A percentile compares a stretch with the other conserved stretches of the same genome.
Evolutionary conservation across 805 yeast genomes (phyloP).

Genomic region (Huiozyma naganishii): DNA sequence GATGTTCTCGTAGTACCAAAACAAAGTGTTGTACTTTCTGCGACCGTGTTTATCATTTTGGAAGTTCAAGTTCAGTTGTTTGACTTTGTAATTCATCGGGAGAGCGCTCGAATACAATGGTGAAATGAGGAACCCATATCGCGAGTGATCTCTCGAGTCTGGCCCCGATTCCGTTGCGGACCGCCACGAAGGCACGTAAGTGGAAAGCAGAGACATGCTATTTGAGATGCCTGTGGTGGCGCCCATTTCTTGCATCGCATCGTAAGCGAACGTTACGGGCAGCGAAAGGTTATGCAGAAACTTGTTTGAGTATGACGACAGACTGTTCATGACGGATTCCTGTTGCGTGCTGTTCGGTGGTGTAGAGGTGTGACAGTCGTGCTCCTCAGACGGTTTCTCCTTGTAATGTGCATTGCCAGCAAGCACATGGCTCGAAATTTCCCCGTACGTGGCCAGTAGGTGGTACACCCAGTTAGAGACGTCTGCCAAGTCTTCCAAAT

Average conservation of each 20-base stretch:
- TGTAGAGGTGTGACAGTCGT: not conserved
- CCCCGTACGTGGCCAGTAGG: constrained; percentile 18
- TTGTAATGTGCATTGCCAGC: constrained; percentile 21
- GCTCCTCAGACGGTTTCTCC: constrained; percentile 9
- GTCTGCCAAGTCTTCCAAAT: constrained; percentile 14
- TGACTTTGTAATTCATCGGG: constrained; percentile 19
- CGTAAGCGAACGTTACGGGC: constrained; percentile 26
- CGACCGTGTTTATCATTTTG: constrained; percentile 4
- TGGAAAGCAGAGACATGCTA: constrained; percentile 21
- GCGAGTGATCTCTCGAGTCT: not conserved
- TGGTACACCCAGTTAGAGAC: constrained; percentile 27
- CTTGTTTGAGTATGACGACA: constrained; percentile 6
- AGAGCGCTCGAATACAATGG: constrained; percentile 16
- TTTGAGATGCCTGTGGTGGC: constrained; percentile 24
- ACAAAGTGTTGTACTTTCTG: constrained; percentile 13
- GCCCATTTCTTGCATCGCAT: constrained; percentile 28
- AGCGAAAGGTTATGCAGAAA: constrained; percentile 22
- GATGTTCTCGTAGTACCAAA: constrained; percentile 24
- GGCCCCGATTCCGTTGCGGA: not conserved
- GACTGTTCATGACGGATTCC: not conserved
- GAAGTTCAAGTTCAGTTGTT: constrained; percentile 12
- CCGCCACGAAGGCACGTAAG: constrained; percentile 20
- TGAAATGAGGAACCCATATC: constrained; percentile 24
- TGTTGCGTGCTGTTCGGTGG: not conserved
- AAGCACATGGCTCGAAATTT: constrained; percentile 20